Evolutionary conservation across 2,329 filamentous ascomycete species (phyloP), one percentile per base, ranked within the genome.

Genomic region (Daldinia sp.): DNA sequence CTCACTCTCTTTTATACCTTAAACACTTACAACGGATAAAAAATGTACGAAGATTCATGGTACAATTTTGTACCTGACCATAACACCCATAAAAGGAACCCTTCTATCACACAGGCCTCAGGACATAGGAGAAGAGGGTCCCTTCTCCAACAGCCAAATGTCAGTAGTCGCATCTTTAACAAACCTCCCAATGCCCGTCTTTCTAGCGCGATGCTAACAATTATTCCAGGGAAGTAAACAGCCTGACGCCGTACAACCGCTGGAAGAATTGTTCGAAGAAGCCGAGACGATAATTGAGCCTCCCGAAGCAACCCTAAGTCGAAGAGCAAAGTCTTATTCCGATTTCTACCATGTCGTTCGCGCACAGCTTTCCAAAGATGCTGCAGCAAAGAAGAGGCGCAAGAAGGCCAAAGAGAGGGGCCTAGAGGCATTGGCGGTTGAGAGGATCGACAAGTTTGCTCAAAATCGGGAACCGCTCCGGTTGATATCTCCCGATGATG

Each of bases 11-110:
- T 20, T 2, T 28, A 28, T 37, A 30, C 13, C 1, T 12, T 35
- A 23, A 20, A 30, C 13, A 1, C 15, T 35, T 6, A 39, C 53
- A 26, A 33, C 48, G n/a, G 13, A 60, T 23, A 65, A 46, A 82
- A 72, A 73, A 94, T 93, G 91, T 93, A 93, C 79, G 92, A 95
- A 80, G 92, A 95, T 80, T 89, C 91, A 33, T 95, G 92, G 92
- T 93, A 94, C 82, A 93, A 87, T 78, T 90, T 93, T 77, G 88
- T 92, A 71, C 87, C 91, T 28, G 88, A 91, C 62, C 81, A 87
- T 60, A 23, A 23, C 20, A 82, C 86, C 65, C 81, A 85, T 71
- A 86, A 84, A 74, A 82, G 82, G 67, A 81, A 81, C n/a, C 74
- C 82, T 48, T 80, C 82, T 26, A 81, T 84, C 44, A 76, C 75